Evolutionary conservation across 2,329 filamentous ascomycete species (phyloP), one percentile per base, ranked within the genome.

Genomic region (Ceratocystis lukuohia): DNA sequence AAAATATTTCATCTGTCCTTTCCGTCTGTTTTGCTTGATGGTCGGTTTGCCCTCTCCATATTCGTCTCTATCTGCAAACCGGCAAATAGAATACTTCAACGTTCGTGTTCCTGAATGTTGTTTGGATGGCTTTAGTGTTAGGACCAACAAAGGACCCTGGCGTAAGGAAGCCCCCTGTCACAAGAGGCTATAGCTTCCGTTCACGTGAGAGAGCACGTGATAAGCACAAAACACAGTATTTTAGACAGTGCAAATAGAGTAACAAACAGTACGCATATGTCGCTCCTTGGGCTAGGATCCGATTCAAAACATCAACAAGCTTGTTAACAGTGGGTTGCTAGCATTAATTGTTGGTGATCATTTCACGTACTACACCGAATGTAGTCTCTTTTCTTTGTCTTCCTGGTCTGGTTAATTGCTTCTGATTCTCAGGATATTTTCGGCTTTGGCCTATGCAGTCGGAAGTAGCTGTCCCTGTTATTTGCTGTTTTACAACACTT

Each of bases 121-220:
- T n/a, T 20, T 59, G 56, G 8, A 28, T 59, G 28, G 56, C 48
- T 12, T 59, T 59, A 37, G 56, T 59, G 56, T 37, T 30, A n/a
- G 28, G 56, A 30, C 56, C 56, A 59, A 6, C 56, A 59, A 59
- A 59, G 56, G 56, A 59, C 56, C 56, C 56, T 37, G 28, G 56
- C 28, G 56, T 37, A n/a, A 37, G 7, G 17, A 30, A 30, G 30
- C 17, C 56, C 53, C 56, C 56, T 59, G 56, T 59, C 17, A n/a
- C 15, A 59, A 20, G 37, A 59, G 56, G 56, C 28, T 33, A 59
- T 59, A 59, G 56, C 56, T 59, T 37, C 56, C 0, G 3, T 1
- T 2, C 56, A 59, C 17, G 56, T 57, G 53, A 57, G 1, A 28
- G 3, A 3, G 1, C 53, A 57, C 53, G 25, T 59, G 56, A 59